Base-by-base conservation (phyloP, 2,329 filamentous ascomycete species). In the Fusarium sp. region DNA sequence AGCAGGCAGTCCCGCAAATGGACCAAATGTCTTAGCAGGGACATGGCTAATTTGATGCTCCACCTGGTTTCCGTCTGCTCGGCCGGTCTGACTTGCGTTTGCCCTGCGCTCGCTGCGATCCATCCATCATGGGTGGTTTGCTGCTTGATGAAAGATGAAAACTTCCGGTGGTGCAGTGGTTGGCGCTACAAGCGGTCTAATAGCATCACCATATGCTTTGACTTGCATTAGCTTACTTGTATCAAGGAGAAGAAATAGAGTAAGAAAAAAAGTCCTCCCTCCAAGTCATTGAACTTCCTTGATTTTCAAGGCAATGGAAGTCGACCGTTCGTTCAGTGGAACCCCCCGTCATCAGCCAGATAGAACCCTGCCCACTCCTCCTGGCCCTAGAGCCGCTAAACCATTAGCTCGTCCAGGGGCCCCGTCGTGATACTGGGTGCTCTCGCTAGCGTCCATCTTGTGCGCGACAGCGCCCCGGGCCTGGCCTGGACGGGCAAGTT, bases 281-380 rank as follows among this genome's bases (percentile, higher is more conserved):
- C 53, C 59, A 73, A 62, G 57, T 58, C 58, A 62, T 71, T 50
- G 36, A 63, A 70, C 58, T 72, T 72, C 70, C 70, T 71, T 72
- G 70, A 56, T 71, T 72, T 65, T 62, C 62, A 51, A 31, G 40
- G 40, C 40, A 23, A 46, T 61, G 51, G 70, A 69, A 71, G 65
- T 68, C 53, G 68, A 69, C 53, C 44, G 36, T 62, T 46, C 44
- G 44, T 49, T 67, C 65, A 38, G 69, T 72, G 69, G 68, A 70
- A 29, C 14, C 64, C 62, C 60, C 59, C 59, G 50, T 36, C 63
- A 65, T 61, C 62, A 62, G 49, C 67, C 63, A 50, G 55, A 60
- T 60, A 44, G 63, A 71, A 67, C 69, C 72, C 65, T 72, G 71
- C 68, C 71, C 71, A 74, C 68, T 74, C 73, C 69, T 74, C 68